Percentiles rank a stretch among this genome's conserved stretches.
These are phyloP conservation scores for Santalum album DNA, from an alignment of 164 flowering plant genomes.

Conservation along the genomic window DNA sequence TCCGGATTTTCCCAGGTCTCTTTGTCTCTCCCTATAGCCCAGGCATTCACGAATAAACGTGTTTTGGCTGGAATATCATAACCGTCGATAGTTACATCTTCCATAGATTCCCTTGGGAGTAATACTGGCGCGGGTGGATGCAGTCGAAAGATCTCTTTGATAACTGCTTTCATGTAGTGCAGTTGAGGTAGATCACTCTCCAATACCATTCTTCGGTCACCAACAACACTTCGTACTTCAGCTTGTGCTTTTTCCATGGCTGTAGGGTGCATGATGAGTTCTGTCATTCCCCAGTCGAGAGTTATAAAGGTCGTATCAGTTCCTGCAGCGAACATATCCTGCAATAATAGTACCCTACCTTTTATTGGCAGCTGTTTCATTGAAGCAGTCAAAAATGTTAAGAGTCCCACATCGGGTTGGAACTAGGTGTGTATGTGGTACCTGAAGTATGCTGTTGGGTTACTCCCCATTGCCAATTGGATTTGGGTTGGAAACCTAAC, in stretches of 20 bases:
- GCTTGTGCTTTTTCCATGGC: constrained; percentile 33
- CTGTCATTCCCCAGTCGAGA: constrained; percentile 58
- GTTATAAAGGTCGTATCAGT: constrained; percentile 45
- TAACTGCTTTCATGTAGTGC: constrained; percentile 34
- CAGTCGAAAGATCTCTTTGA: constrained; percentile 45
- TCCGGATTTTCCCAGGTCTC: constrained; percentile 39
- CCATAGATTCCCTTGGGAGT: constrained; percentile 44
- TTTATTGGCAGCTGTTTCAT: no score
- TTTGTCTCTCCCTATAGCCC: constrained; percentile 51
- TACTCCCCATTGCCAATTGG: no score
- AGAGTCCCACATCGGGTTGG: no score
- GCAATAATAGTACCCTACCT: constrained; percentile 3
- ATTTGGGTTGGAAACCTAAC: no score
- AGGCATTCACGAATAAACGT: constrained; percentile 35
- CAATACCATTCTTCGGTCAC: constrained; percentile 20
- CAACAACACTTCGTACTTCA: constrained; percentile 32
- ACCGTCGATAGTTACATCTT: constrained; percentile 27
- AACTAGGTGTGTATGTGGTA: no score
- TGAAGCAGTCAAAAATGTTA: no score
- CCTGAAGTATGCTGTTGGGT: no score
- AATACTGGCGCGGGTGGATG: constrained; percentile 46
- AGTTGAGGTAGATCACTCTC: constrained; percentile 34
- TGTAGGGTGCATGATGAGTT: constrained; percentile 38
- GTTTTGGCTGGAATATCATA: constrained; percentile 39
- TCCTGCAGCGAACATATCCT: constrained; percentile 65